A percentile compares a stretch with the other conserved stretches of the same genome.
phyloP scores from a whole-genome alignment of 2,329 filamentous ascomycete species.

The Penicillium sp. region DNA sequence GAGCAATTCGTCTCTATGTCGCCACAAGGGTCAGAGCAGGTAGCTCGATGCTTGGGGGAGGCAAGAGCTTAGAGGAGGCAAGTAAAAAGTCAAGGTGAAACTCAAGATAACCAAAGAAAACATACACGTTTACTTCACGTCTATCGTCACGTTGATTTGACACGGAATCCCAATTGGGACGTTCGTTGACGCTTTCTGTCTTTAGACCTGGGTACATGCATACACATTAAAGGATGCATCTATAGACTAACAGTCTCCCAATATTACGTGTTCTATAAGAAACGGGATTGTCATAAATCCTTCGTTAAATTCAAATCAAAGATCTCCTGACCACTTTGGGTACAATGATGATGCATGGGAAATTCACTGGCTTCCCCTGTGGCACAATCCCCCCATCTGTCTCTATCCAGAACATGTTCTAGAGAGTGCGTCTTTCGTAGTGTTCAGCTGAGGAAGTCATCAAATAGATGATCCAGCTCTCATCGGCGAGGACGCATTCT shows the following conservation, averaged over 20 bases:
- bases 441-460: slow-evolving; percentile 37
- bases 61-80: background rate
- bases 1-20: background rate
- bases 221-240: background rate
- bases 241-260: background rate
- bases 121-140: background rate
- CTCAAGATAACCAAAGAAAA: background rate
- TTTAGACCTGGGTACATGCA: background rate
- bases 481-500: slow-evolving; percentile 13
- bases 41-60: background rate
- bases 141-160: background rate
- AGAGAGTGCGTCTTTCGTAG: slow-evolving; percentile 33
- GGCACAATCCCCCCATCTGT: slow-evolving; percentile 12
- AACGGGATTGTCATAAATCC: background rate
- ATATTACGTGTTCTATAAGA: background rate
- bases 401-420: slow-evolving; percentile 10
- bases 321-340: background rate
- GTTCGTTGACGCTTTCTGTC: background rate
- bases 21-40: background rate
- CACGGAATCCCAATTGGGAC: background rate
- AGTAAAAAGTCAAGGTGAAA: background rate
- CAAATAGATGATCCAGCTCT: slow-evolving; percentile 43
- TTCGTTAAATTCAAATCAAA: background rate
- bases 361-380: slow-evolving; percentile 8
- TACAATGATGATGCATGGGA: slow-evolving; percentile 1